Evolutionary conservation across 371 early-diverging fungal species (phyloP).

Genomic region (Cokeromyces recurvatus): DNA sequence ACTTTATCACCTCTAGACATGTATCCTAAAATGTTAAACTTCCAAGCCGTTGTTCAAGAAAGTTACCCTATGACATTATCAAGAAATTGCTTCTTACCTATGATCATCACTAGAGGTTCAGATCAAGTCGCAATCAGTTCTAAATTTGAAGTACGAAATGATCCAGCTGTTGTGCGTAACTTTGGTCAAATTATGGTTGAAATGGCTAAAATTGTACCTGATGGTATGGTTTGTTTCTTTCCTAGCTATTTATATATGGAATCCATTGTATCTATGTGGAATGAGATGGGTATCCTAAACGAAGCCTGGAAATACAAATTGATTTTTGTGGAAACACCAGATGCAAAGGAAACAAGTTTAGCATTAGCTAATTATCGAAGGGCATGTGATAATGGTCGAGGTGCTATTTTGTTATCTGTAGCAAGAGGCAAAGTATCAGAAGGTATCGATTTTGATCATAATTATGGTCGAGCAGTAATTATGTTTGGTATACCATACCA

Average conservation of each 20-base stretch:
- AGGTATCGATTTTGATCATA: constrained; percentile 99
- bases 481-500: constrained; percentile 99
- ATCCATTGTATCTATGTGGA: constrained; percentile 98
- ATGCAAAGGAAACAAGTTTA: constrained; percentile 96
- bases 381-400: constrained; percentile 98
- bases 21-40: constrained; percentile 97
- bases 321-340: constrained; percentile 99
- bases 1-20: constrained; percentile 98
- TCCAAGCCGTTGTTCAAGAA: constrained; percentile 79
- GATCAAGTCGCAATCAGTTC: constrained; percentile 97
- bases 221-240: constrained; percentile 99
- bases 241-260: constrained; percentile 99
- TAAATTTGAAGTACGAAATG: constrained; percentile 97
- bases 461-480: constrained; percentile 98
- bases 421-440: constrained; percentile 99
- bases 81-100: constrained; percentile 92
- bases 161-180: constrained; percentile 98
- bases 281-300: constrained; percentile 93
- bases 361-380: constrained; percentile 95
- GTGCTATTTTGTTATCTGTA: constrained; percentile 98
- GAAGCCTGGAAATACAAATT: constrained; percentile 97
- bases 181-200: constrained; percentile 98
- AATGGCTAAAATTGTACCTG: constrained; percentile 93
- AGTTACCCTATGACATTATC: constrained; percentile 94
- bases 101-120: constrained; percentile 96